phyloP scores from a whole-genome alignment of 2,329 filamentous ascomycete genomes.

The Aspergillus fructus region DNA sequence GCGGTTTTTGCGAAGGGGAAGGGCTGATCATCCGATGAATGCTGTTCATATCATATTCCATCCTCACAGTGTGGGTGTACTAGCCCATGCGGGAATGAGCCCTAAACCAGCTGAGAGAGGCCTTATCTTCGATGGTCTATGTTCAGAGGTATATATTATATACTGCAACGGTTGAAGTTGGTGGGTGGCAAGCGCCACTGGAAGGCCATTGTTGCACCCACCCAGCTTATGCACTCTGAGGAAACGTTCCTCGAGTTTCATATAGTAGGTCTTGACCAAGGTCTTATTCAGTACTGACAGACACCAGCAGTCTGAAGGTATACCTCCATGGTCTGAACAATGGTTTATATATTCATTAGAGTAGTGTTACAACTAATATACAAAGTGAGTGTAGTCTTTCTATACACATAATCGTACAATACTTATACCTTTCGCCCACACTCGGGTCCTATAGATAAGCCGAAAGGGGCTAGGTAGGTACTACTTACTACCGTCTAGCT shows the following conservation, averaged over 20 bases:
- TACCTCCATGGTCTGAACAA: background rate
- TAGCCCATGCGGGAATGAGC: background rate
- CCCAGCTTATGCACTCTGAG: no score
- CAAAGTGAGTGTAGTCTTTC: conserved; percentile 3
- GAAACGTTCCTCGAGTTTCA: no score
- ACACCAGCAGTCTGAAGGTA: background rate
- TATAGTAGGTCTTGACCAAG: background rate
- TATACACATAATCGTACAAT: background rate
- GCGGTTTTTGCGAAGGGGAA: conserved; percentile 27
- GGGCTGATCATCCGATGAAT: background rate
- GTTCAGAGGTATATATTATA: no score
- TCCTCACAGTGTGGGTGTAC: background rate
- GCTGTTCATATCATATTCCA: background rate
- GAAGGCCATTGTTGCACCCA: no score
- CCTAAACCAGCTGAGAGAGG: background rate
- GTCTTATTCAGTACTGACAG: background rate
- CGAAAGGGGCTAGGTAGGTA: background rate
- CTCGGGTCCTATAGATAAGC: background rate
- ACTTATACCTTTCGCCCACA: background rate
- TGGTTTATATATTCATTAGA: conserved; percentile 7
- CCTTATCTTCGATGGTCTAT: background rate
- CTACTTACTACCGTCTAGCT: conserved; percentile 5
- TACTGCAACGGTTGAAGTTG: no score
- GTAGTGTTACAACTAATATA: conserved; percentile 12
- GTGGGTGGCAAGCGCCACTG: no score